phyloP scores from a whole-genome alignment of 352 stramenopile species.

The Globisporangium camurandrum region DNA sequence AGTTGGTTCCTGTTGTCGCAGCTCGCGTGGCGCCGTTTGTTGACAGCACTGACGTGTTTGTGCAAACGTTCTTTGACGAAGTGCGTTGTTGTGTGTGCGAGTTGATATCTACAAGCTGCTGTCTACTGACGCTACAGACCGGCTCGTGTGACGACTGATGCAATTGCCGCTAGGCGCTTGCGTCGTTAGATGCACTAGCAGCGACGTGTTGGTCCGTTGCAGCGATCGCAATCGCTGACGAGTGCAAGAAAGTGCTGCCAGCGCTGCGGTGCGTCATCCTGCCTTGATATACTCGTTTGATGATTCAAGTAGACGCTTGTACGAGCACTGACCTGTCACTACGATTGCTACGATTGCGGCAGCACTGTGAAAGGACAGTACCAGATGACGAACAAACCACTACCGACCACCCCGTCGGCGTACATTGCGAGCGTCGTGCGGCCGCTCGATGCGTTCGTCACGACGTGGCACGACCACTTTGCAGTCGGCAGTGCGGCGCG shows the following conservation, averaged over 20 bases:
- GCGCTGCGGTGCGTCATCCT: constrained; percentile 47
- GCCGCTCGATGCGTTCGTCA: constrained; percentile 64
- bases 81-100: constrained; percentile 8
- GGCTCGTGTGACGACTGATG: neutral
- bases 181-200: constrained; percentile 34
- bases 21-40: constrained; percentile 29
- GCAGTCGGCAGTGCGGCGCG: constrained; percentile 13
- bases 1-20: constrained; percentile 32
- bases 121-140: too few relatives aligned
- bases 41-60: constrained; percentile 37
- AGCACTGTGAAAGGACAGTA: constrained; percentile 86
- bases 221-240: constrained; percentile 49
- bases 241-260: constrained; percentile 84
- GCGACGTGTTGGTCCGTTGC: constrained; percentile 55
- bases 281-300: neutral
- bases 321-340: too few relatives aligned
- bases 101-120: neutral
- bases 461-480: constrained; percentile 64
- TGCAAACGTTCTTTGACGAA: constrained; percentile 41
- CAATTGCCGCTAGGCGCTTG: constrained; percentile 22
- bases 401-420: constrained; percentile 53
- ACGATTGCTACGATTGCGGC: constrained; percentile 4
- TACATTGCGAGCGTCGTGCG: constrained; percentile 76
- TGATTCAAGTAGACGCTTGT: too few relatives aligned
- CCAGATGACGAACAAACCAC: constrained; percentile 86